Evolutionary conservation across 1,284 basidiomycete species (phyloP).

Genomic region (Fomitopsis palustris): DNA sequence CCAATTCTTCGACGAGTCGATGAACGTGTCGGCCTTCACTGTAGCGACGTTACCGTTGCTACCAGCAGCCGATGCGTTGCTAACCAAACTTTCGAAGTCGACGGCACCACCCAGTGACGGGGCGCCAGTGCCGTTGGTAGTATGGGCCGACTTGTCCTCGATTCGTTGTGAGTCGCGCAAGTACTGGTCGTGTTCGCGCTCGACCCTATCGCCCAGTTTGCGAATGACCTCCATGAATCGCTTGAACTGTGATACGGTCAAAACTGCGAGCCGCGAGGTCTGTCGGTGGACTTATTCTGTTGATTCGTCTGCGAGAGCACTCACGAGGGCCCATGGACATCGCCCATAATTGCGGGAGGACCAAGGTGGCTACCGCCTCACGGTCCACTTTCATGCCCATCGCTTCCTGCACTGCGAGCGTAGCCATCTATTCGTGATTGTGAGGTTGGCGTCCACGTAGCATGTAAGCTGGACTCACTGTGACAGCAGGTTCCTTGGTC

Average conservation of each 20-base stretch:
- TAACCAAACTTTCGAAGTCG: slow-evolving; percentile 76
- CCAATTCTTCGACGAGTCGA: slow-evolving; percentile 48
- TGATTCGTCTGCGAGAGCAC: slow-evolving; percentile 26
- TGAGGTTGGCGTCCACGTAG: not conserved
- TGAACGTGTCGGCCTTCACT: slow-evolving; percentile 43
- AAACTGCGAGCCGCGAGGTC: slow-evolving; percentile 42
- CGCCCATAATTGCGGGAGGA: slow-evolving; percentile 91
- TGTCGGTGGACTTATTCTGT: not conserved
- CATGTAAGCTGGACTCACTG: slow-evolving; percentile 46
- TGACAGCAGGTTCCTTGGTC: slow-evolving; percentile 91
- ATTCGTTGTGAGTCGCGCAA: slow-evolving; percentile 79
- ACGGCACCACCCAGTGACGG: slow-evolving; percentile 41
- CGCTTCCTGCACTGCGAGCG: slow-evolving; percentile 90
- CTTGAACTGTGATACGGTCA: slow-evolving; percentile 90
- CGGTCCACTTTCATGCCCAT: slow-evolving; percentile 96
- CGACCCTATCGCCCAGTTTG: slow-evolving; percentile 74
- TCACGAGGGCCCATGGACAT: slow-evolving; percentile 95
- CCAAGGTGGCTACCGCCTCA: slow-evolving; percentile 91
- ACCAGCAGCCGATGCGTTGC: slow-evolving; percentile 30
- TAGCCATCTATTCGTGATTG: slow-evolving; percentile 68
- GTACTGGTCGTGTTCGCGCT: slow-evolving; percentile 83
- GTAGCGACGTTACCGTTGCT: slow-evolving; percentile 35
- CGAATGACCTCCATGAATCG: slow-evolving; percentile 84
- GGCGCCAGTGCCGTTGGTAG: slow-evolving; percentile 27
- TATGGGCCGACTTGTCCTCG: slow-evolving; percentile 65